Evolutionary conservation across 2,329 filamentous ascomycete species (phyloP), one percentile per base, ranked within the genome.

Genomic region (Hirsutella minnesotensis): DNA sequence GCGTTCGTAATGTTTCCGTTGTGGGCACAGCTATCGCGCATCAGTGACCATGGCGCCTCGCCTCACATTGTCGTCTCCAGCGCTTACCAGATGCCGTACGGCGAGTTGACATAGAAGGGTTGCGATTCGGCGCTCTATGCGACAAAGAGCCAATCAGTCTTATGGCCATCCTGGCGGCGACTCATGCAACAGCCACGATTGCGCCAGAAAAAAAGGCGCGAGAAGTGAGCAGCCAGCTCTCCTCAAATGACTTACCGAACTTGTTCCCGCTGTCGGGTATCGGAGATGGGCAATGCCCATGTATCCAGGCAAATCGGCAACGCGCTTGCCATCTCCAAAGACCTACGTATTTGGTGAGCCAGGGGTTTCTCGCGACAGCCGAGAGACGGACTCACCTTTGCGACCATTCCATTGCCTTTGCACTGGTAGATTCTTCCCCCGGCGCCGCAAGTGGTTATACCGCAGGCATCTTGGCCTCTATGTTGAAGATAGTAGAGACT

Each of bases 1-100:
- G 81, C 77, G 57, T 94, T 75, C 68, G 94, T 85, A 38, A 95
- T 70, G 64, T 95, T 95, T 46, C 89, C 88, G 56, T 95, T 95
- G 65, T 92, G 82, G 19, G 81, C 76, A 58, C 92, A 75, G 55
- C 35, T 38, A 19, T 20, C 24, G 3, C 5, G 15, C 3, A 22
- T 42, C 22, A 42, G 34, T 15, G 8, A 15, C 9, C 9, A n/a
- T 15, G 9, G 24, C 9, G 3, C 5, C 22, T n/a, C 21, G 7
- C 16, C 13, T 27, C 4, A 9, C 30, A 12, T n/a, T 10, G 19
- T 16, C 4, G 7, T 27, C n/a, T 9, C 24, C 12, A 9, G 27
- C 10, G 9, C 41, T 15, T 36, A 43, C 41, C 75, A 84, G 53
- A 94, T 83, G 39, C 87, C 87, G 57, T 87, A 92, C 1, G 86